Base-by-base conservation (phyloP, 2,329 filamentous ascomycete genomes). In the Zarea fungicola region DNA sequence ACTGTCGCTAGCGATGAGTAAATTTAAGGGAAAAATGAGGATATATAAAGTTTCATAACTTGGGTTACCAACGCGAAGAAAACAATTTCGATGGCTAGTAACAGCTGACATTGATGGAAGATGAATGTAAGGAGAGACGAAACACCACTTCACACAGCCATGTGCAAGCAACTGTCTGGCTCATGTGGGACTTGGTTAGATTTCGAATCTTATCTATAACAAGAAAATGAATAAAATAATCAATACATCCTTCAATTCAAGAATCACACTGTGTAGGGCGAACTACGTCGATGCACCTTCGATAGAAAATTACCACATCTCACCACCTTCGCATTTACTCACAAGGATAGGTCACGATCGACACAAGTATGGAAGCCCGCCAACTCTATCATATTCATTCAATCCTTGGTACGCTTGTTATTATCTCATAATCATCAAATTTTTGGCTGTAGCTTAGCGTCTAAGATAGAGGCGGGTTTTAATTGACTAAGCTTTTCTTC, bases 1-100 rank as follows among this genome's bases (percentile, higher is more conserved):
- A 82, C 82, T 65, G 85, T 90, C 55, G 76, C 82, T 16, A 34
- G 31, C 9, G 84, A 88, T 51, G 81, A 87, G 65, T 81, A 81
- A 64, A n/a, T n/a, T n/a, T n/a, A n/a, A n/a, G n/a, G n/a, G n/a
- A n/a, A 67, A 67, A 56, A 42, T 36, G 36, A 39, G 26, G 22
- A 25, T 35, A 40, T 47, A 32, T 47, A 47, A 19, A 47, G n/a
- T n/a, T 31, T 40, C 35, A 35, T 40, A 40, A n/a, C 26, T 40
- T 31, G 18, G 34, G 31, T 32, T 23, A 47, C n/a, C 43, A 39
- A 26, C 35, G 43, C 14, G 35, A 25, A 47, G 35, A 34, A 19
- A 39, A 39, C 34, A 47, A 32, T 32, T n/a, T 47, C 34, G 43
- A 47, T 47, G 28, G 43, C 26, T 21, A n/a, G n/a, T n/a, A n/a